Evolutionary conservation across 495 filamentous ascomycete genomes (phyloP), one percentile per base, ranked within the genome.

Genomic region (Hypoxylon intermedium): DNA sequence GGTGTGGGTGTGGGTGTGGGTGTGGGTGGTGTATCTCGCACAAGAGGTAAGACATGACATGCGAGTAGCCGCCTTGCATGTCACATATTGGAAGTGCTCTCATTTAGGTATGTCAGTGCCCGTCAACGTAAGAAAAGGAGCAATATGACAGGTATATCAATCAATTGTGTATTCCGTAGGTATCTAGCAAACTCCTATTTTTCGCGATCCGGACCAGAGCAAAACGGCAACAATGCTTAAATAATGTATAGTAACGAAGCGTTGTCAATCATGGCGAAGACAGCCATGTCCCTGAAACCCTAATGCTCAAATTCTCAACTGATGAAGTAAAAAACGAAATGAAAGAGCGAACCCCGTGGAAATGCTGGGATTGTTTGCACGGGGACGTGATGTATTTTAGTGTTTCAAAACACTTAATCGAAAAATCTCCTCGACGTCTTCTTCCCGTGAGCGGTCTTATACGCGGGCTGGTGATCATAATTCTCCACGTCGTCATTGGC

Each of bases 1-100:
- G n/a, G n/a, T n/a, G n/a, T n/a, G 44, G 36, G 20, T 24, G 42
- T 13, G 16, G 38, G n/a, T n/a, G n/a, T n/a, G n/a, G n/a, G n/a
- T n/a, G n/a, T 49, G 30, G 40, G 19, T 28, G 30, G 20, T 11
- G 38, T 37, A 44, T 44, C 12, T 48, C 30, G 48, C 19, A 47
- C 18, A 16, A 23, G 23, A 45, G 26, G 56, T 56, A 24, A 40
- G 42, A 48, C 46, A 20, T 49, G 11, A 30, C 20, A 65, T 60
- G 56, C 51, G 36, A 42, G 40, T 31, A 57, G 26, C 62, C 56
- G 56, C 24, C 21, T n/a, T 60, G 37, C n/a, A 42, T 57, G 20
- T 48, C 45, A 53, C 43, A 1, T 24, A 51, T 4, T 26, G 7
- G 24, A 26, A 30, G 33, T 45, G 36, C 51, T 41, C 60, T 44